Base-by-base conservation (phyloP, 176 grass and related monocot genomes). In the Cenchrus purpureus region DNA sequence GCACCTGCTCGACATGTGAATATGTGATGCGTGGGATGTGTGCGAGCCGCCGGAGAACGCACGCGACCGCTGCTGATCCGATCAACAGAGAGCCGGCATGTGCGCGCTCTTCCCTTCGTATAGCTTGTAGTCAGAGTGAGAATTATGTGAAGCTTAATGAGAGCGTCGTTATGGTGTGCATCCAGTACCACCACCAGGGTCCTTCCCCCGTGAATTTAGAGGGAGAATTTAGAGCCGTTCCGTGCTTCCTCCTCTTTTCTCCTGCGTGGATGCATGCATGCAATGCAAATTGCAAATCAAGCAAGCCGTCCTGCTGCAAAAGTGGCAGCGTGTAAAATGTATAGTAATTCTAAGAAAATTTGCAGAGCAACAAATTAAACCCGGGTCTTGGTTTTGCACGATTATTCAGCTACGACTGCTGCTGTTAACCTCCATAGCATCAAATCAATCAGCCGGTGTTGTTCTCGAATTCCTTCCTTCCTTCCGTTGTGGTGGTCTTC, bases 1-100 rank as follows among this genome's bases (percentile, higher is more conserved):
- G 32, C 45, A 64, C 0, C 45, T 85, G 8, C 78, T 67, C 68
- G 69, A 74, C 77, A 81, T 75, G 85, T 7, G 44, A 22, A 8
- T 3, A 40, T 40, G 34, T 37, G 34, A 37, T 37, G 37, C 4
- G 25, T 25, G 25, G 25, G 37, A 40, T 40, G 37, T 4, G 37
- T 40, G 37, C 37, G 2, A 40, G 37, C 67, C 1, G 5, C 44
- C 10, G 7, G 19, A 29, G 59, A 16, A 3, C 10, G 68, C 57
- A 20, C 4, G 57, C 44, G 20, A 10, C 19, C 68, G 44, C 19
- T 29, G 65, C 22, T 9, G 42, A 12, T 79, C 3, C 13, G 42
- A 32, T 22, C 7, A 15, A 31, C 71, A 51, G 72, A 20, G 65
- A 83, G 58, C n/a, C n/a, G 2, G 3, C 37, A 40, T 53, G 57